Conservation (phyloP, 179 eudicot species). For the Vitellaria paradoxa region DNA sequence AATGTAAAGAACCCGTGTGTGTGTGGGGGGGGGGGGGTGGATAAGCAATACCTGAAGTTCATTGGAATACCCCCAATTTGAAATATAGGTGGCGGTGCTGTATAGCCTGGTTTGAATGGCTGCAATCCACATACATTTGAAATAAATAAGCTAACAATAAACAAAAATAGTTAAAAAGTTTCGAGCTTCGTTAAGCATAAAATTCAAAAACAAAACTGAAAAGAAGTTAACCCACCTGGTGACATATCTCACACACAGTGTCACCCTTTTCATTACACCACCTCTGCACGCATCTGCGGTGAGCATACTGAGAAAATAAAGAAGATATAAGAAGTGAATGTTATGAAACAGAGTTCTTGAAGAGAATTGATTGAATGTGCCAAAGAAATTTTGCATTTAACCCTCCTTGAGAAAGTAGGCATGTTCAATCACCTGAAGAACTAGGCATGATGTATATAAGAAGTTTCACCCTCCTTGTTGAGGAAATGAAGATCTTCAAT, state of each 20-base stretch:
- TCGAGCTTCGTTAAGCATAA: not conserved
- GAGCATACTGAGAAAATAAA: slow-evolving; percentile 79
- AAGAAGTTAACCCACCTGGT: slow-evolving; percentile 53
- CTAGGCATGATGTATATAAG: not conserved
- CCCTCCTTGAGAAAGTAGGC: not conserved
- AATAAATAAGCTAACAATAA: not conserved
- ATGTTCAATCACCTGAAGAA: not conserved
- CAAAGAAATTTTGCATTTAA: not conserved
- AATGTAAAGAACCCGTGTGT: not conserved
- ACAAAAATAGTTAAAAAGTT: not conserved
- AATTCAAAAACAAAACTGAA: not conserved
- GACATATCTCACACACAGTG: slow-evolving; percentile 89
- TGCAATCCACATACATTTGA: slow-evolving; percentile 29
- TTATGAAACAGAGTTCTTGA: not conserved
- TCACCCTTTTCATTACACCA: slow-evolving; percentile 99
- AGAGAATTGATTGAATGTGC: not conserved
- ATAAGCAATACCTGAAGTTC: slow-evolving; percentile 57
- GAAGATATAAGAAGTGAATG: not conserved
- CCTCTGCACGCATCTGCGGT: slow-evolving; percentile 91
- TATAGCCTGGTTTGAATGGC: slow-evolving; percentile 82
- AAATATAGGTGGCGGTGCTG: slow-evolving; percentile 86
- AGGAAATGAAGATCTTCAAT: not conserved
- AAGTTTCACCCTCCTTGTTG: not conserved
- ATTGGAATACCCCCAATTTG: slow-evolving; percentile 54
- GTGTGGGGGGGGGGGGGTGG: not conserved